These are phyloP conservation scores for Apophysomyces ossiformis DNA, from an alignment of 371 early-diverging fungal species.

Conservation along the genomic window DNA sequence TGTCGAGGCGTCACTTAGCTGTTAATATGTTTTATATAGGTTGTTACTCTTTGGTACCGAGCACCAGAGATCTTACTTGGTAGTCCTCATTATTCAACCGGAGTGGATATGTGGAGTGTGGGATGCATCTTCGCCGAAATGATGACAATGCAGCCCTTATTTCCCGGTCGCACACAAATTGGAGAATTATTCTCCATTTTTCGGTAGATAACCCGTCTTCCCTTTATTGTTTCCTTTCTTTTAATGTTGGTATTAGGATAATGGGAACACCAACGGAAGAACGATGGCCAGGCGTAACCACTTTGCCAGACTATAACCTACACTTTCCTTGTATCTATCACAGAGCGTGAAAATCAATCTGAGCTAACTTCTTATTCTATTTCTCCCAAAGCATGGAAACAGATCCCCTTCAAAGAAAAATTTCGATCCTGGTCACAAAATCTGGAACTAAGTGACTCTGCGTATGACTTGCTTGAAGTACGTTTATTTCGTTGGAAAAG, in stretches of 20 bases:
- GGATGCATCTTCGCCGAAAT: slow-evolving; percentile 95
- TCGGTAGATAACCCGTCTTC: slow-evolving; percentile 30
- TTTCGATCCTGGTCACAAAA: slow-evolving; percentile 1
- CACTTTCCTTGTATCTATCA: slow-evolving; percentile 49
- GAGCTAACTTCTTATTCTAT: not conserved
- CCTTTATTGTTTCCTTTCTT: not conserved
- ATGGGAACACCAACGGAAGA: slow-evolving; percentile 92
- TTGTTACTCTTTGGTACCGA: slow-evolving; percentile 96
- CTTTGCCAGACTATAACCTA: slow-evolving; percentile 83
- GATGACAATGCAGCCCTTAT: slow-evolving; percentile 82
- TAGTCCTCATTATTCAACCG: slow-evolving; percentile 70
- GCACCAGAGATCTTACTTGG: slow-evolving; percentile 79
- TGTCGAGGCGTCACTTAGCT: not conserved
- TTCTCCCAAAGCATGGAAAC: slow-evolving; percentile 1
- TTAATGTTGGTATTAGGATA: slow-evolving; percentile 19
- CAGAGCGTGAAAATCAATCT: not conserved
- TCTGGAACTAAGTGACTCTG: not conserved
- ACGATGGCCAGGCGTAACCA: slow-evolving; percentile 84
- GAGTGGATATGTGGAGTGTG: slow-evolving; percentile 84
- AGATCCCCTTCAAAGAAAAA: not conserved
- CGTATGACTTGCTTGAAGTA: slow-evolving; percentile 5
- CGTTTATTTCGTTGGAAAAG: not conserved
- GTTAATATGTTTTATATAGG: slow-evolving; percentile 41
- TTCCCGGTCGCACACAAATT: slow-evolving; percentile 96
- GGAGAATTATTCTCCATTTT: slow-evolving; percentile 97